A percentile compares a stretch with the other conserved stretches of the same genome.
Evolutionary conservation across 352 stramenopile genomes (phyloP).

Genomic region (Phytophthora crassamura): DNA sequence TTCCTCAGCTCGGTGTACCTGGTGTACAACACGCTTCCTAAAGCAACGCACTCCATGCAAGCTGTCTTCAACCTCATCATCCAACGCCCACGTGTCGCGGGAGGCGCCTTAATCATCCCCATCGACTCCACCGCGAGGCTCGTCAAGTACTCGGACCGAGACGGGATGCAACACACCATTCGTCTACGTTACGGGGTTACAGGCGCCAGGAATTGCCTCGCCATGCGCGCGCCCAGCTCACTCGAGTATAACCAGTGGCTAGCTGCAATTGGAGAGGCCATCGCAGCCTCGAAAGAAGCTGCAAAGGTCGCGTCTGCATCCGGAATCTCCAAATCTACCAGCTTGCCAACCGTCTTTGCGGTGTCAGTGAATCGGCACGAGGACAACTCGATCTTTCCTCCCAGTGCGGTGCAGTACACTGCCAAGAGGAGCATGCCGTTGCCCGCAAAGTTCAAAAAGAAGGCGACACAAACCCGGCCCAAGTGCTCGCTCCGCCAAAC

Average conservation of each 20-base stretch:
- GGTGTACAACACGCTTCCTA: not conserved
- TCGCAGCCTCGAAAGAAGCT: conserved; percentile 11
- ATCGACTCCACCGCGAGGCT: conserved; percentile 27
- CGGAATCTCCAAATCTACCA: no score
- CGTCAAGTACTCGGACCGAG: conserved; percentile 16
- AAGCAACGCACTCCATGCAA: not conserved
- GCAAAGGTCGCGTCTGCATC: not conserved
- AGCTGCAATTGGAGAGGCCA: conserved; percentile 19
- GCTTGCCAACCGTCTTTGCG: no score
- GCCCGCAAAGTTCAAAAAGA: not conserved
- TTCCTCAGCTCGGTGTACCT: conserved; percentile 26
- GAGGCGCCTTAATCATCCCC: conserved; percentile 19
- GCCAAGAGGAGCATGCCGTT: no score
- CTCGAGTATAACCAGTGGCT: conserved; percentile 28
- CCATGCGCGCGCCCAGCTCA: conserved; percentile 16
- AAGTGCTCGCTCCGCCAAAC: conserved; percentile 20
- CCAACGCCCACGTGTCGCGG: conserved; percentile 18
- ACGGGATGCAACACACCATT: conserved; percentile 22
- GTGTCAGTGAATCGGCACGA: no score
- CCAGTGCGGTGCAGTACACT: no score
- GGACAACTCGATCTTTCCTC: no score
- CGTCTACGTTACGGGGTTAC: conserved; percentile 19
- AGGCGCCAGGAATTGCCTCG: conserved; percentile 6
- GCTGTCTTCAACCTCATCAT: conserved; percentile 23
- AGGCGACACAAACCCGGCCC: not conserved